Base-by-base conservation (phyloP, 1,284 basidiomycete genomes). In the Vanrija pseudolonga region DNA sequence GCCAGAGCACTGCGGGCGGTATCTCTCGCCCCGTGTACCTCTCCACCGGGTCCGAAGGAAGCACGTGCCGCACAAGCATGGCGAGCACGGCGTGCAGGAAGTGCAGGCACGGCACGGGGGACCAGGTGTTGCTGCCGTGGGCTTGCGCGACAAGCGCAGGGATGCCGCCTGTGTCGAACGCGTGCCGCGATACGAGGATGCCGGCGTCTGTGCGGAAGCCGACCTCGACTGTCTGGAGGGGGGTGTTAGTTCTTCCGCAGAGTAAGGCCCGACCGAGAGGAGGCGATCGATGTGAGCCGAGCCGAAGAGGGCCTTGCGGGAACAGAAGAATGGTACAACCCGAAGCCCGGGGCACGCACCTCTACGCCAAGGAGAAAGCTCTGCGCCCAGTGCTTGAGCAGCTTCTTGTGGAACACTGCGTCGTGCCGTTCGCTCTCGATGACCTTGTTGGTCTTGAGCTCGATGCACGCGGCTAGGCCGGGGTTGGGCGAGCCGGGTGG, bases 361-460 rank as follows among this genome's bases (percentile, higher is more conserved):
- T 89, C 89, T 19, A 96, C 87, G 42, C 93, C 92, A 40, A 97
- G 82, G 18, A 97, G 81, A 74, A 91, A 97, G 2, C 90, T 94
- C 69, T 98, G 95, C 56, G 95, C 86, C 81, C 95, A 98, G 77
- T 95, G 92, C 69, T 94, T 95, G 52, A 98, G 83, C 44, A 97
- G 77, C 71, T 97, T 97, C 90, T 86, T 88, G 72, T 94, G 90
- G 64, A 98, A 98, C 51, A 80, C 83, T 17, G 74, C 73, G 67
- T 89, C 86, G 58, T 93, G 90, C 39, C 82, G 77, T 4, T 80
- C 69, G 36, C 83, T 83, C 23, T 86, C 80, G 53, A 97, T 90
- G 20, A 81, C 76, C 72, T 91, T 79, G 26, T 91, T 94, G 1
- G 95, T 98, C 78, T 98, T 98, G 57, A 98, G 80, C 72, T 98